Conservation (phyloP, 2,329 filamentous ascomycete species). For the Sclerotiophoma versabilis region DNA sequence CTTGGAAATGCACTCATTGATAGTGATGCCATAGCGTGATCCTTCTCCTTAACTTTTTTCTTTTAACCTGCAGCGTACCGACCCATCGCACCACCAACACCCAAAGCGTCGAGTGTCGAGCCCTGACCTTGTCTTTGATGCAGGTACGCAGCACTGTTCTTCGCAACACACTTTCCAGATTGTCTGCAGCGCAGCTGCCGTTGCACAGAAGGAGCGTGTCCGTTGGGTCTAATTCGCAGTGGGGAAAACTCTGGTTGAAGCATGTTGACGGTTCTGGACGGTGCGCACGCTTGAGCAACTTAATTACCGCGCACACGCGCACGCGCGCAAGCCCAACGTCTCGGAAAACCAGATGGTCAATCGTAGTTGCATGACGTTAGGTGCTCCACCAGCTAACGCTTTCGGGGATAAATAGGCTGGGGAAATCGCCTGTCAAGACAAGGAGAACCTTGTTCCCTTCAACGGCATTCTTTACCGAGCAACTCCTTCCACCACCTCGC, state of each 20-base stretch:
- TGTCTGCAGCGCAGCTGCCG: conserved; percentile 5
- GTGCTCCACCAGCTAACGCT: conserved; percentile 1
- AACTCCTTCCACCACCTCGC: not conserved
- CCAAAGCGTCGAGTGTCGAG: no score
- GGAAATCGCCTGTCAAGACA: not conserved
- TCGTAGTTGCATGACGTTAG: conserved; percentile 13
- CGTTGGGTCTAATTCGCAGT: not conserved
- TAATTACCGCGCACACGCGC: conserved; percentile 18
- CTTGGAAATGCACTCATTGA: conserved; percentile 20
- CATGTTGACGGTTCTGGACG: not conserved
- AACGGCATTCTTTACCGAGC: conserved; percentile 4
- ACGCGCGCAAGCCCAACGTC: conserved; percentile 15
- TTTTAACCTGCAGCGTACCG: not conserved
- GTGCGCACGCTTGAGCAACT: not conserved
- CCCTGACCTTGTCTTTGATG: not conserved
- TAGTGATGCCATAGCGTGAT: conserved; percentile 25
- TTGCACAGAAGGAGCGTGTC: conserved; percentile 4
- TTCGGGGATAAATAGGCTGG: not conserved
- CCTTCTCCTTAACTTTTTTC: conserved; percentile 18
- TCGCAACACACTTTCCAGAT: not conserved
- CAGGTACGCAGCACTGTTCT: not conserved
- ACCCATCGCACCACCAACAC: conserved; percentile 9
- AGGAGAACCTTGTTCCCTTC: conserved; percentile 2
- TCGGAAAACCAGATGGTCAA: conserved; percentile 12
- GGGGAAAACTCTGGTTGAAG: conserved; percentile 12